Conservation (phyloP, 2,329 filamentous ascomycete species). For the Epichloe hybrida region DNA sequence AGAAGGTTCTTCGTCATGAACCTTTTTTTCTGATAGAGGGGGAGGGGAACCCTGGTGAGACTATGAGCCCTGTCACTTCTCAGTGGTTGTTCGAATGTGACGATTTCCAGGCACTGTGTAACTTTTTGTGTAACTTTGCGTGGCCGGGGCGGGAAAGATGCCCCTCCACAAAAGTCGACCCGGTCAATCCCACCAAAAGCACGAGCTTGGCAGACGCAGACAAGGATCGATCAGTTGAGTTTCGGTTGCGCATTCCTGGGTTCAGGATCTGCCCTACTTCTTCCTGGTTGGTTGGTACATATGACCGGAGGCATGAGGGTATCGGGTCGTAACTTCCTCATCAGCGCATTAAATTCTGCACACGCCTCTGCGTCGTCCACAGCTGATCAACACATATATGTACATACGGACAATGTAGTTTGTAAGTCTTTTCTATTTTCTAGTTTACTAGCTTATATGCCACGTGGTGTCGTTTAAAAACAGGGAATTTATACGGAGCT, state of each 20-base stretch:
- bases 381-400: no score
- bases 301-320: no score
- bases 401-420: no score
- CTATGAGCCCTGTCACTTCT: constrained; percentile 1
- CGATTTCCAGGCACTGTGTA: constrained; percentile 1
- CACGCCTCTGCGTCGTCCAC: neutral
- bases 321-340: neutral
- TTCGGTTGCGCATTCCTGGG: no score
- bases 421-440: no score
- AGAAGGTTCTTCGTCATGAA: neutral
- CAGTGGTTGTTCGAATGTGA: constrained; percentile 1
- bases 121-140: neutral
- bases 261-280: neutral
- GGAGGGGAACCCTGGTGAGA: neutral
- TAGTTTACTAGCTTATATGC: no score
- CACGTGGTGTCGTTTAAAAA: no score
- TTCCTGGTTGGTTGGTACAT: no score
- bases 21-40: neutral
- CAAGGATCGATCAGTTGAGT: no score
- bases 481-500: no score
- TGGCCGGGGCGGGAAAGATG: neutral
- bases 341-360: neutral
- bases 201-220: neutral
- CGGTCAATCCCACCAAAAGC: neutral
- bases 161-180: neutral